Evolutionary conservation across 805 yeast species (phyloP), one percentile per base, ranked within the genome.

Genomic region (Brettanomyces sp.): DNA sequence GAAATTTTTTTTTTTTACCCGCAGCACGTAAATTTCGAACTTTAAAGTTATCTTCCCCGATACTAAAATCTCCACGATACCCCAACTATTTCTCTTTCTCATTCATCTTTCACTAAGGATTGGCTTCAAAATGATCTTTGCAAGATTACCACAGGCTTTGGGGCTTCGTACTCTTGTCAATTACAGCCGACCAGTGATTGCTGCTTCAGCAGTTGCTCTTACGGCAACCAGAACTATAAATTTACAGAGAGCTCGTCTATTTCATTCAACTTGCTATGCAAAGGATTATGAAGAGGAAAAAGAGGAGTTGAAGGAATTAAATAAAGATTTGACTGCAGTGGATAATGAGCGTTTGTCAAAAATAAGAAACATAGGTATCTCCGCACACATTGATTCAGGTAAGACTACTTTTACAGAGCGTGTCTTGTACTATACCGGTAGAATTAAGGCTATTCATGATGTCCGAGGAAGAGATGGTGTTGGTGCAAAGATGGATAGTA

Each of bases 401-500:
- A 93, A 93, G 62, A 93, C 99, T 42, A 93, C 99, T 0, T 93
- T 93, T 67, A 93, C 98, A 13, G 99, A 93, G 68, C 85, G 99
- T 64, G 99, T 93, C 32, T 69, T 93, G 56, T 93, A 78, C 68
- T 93, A 93, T 64, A 93, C 99, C 3, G 99, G 99, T 49, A 79
- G 99, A 62, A 93, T 93, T 65, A 87, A 90, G 62, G 95, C 95
- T 28, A 91, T 90, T 58, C 98, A 90, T 61, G 98, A 90, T 67
- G 97, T 86, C 41, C 77, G 99, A 64, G 99, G 99, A 42, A 80
- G 93, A 59, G 99, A 93, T 64, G 82, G 89, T 54, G 98, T 93
- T 48, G 99, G 99, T 50, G 99, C 99, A 47, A 93, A 90, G 70
- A 93, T 93, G 99, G 99, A 93, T 67, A 91, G 90, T 50, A 93